Conservation (phyloP, 1,139 yeast species). For the Fermentozyma sake region DNA sequence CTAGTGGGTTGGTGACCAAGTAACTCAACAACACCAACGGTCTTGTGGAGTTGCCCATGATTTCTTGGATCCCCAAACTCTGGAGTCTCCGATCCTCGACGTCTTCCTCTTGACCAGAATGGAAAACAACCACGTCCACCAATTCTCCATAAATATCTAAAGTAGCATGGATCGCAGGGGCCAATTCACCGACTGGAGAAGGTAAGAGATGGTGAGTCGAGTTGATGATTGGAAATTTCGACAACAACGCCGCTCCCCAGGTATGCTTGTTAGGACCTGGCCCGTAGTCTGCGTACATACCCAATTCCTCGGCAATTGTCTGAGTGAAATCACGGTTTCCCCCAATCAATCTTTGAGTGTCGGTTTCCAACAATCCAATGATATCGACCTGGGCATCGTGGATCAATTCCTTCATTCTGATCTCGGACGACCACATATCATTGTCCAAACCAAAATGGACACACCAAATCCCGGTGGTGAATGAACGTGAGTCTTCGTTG, state of each 20-base stretch:
- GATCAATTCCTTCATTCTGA: slow-evolving; percentile 79
- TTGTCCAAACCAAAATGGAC: slow-evolving; percentile 95
- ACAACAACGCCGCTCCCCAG: slow-evolving; percentile 92
- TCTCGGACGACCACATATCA: slow-evolving; percentile 97
- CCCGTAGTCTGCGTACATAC: slow-evolving; percentile 93
- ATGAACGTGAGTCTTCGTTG: slow-evolving; percentile 68
- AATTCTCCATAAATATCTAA: slow-evolving; percentile 81
- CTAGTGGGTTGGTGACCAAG: slow-evolving; percentile 78
- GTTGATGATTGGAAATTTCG: slow-evolving; percentile 88
- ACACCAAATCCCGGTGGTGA: slow-evolving; percentile 98
- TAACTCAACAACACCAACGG: slow-evolving; percentile 86
- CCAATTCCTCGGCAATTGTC: slow-evolving; percentile 84
- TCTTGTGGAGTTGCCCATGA: slow-evolving; percentile 74
- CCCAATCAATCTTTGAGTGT: slow-evolving; percentile 89
- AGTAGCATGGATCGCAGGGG: slow-evolving; percentile 97
- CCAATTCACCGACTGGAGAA: slow-evolving; percentile 94
- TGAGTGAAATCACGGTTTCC: slow-evolving; percentile 95
- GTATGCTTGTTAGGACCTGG: slow-evolving; percentile 98
- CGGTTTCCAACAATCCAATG: slow-evolving; percentile 86
- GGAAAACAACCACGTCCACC: slow-evolving; percentile 94
- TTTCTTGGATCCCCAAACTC: slow-evolving; percentile 66
- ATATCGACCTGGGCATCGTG: slow-evolving; percentile 85
- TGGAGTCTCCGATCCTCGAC: slow-evolving; percentile 89
- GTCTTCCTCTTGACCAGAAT: slow-evolving; percentile 97
- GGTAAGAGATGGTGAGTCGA: slow-evolving; percentile 91